Conservation (phyloP, 768 basidiomycete genomes). For the Mycena polygramma region DNA sequence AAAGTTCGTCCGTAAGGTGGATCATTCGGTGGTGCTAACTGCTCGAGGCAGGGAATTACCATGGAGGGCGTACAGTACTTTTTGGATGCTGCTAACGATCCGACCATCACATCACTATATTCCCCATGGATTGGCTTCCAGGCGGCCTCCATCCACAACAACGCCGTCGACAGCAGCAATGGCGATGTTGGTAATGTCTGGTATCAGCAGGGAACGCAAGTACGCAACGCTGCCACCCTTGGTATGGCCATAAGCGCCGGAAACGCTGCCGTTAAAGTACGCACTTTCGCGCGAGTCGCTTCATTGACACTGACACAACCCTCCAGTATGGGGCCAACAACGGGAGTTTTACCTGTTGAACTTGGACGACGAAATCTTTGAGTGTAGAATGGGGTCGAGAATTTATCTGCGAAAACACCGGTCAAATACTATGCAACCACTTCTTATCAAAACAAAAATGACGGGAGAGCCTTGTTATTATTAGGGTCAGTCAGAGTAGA, state of each 20-base stretch:
- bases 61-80: constrained; percentile 24
- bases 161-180: neutral
- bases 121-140: constrained; percentile 24
- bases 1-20: constrained; percentile 6
- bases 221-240: neutral
- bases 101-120: constrained; percentile 14
- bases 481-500: too few relatives aligned
- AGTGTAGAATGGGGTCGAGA: constrained; percentile 2
- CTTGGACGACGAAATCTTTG: neutral
- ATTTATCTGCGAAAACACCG: constrained; percentile 5
- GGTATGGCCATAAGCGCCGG: constrained; percentile 12
- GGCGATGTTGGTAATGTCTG: constrained; percentile 21
- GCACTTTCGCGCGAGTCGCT: neutral
- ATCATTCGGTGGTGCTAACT: neutral
- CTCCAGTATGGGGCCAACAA: constrained; percentile 12
- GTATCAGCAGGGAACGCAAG: neutral
- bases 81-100: constrained; percentile 12
- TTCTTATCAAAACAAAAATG: too few relatives aligned
- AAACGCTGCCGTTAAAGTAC: constrained; percentile 16
- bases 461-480: too few relatives aligned
- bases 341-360: constrained; percentile 20
- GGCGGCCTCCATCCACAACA: neutral
- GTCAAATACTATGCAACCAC: too few relatives aligned
- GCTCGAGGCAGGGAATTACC: constrained; percentile 13
- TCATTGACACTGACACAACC: neutral